Conservation (phyloP, 768 basidiomycete genomes). For the Pulveroboletus sp. region DNA sequence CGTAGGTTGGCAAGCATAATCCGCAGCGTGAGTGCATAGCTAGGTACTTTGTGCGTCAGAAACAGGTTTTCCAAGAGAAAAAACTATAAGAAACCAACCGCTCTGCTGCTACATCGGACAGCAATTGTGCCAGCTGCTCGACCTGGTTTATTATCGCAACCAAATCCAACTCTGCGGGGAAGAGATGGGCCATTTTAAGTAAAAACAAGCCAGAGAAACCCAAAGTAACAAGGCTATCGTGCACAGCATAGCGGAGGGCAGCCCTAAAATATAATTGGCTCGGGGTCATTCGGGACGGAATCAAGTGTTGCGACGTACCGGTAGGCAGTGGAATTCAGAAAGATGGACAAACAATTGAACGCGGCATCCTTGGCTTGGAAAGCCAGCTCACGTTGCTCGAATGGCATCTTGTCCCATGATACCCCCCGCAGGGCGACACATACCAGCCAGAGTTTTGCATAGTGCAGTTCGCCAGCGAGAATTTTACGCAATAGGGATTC, state of each 20-base stretch:
- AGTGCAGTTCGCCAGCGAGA: constrained; percentile 83
- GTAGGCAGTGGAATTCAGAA: constrained; percentile 77
- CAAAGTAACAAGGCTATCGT: constrained; percentile 88
- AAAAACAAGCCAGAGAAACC: constrained; percentile 91
- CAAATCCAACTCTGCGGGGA: constrained; percentile 82
- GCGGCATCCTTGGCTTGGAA: constrained; percentile 96
- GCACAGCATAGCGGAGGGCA: constrained; percentile 89
- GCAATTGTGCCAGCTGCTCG: constrained; percentile 84
- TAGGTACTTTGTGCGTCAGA: constrained; percentile 28
- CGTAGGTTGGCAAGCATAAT: constrained; percentile 93
- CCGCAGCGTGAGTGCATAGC: constrained; percentile 86
- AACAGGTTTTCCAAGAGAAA: not conserved
- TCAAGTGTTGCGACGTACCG: constrained; percentile 46
- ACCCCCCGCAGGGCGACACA: constrained; percentile 90
- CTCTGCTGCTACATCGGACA: constrained; percentile 93
- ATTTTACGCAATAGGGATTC: constrained; percentile 84
- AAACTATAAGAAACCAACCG: constrained; percentile 42
- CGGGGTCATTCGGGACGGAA: not conserved
- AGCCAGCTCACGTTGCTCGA: constrained; percentile 90
- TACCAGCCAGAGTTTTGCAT: constrained; percentile 93
- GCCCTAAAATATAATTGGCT: constrained; percentile 45
- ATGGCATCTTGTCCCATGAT: constrained; percentile 95
- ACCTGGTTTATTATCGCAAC: constrained; percentile 77
- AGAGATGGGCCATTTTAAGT: constrained; percentile 92
- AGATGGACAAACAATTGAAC: constrained; percentile 78